A percentile compares a stretch with the other conserved stretches of the same genome.
phyloP scores from a whole-genome alignment of 306 rosid genomes.

The Luffa acutangula region DNA sequence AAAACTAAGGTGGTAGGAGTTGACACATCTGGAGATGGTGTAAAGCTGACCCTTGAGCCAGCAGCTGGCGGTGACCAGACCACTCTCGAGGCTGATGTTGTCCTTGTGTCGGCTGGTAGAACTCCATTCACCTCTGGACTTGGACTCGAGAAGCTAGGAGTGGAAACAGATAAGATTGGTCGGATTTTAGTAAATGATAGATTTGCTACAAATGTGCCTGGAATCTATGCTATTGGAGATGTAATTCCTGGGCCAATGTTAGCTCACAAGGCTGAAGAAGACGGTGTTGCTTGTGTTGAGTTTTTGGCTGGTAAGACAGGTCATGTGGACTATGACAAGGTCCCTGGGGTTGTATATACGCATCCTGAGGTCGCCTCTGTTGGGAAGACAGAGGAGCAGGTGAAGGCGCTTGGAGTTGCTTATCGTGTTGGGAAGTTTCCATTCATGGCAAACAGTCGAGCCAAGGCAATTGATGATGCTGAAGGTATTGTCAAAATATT shows the following conservation, averaged over 20 bases:
- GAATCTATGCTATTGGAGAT: slow-evolving; percentile 89
- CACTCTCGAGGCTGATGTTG: slow-evolving; percentile 75
- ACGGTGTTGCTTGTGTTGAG: slow-evolving; percentile 97
- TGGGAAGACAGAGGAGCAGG: slow-evolving; percentile 98
- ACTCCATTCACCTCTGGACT: slow-evolving; percentile 82
- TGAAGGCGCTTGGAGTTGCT: slow-evolving; percentile 51
- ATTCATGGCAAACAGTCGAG: slow-evolving; percentile 91
- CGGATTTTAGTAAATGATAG: slow-evolving; percentile 72
- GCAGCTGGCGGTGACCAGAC: slow-evolving; percentile 88
- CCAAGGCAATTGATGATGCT: slow-evolving; percentile 92
- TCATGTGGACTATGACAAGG: slow-evolving; percentile 96
- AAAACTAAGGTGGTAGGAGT: slow-evolving; percentile 94
- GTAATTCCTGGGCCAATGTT: slow-evolving; percentile 98
- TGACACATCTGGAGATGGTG: slow-evolving; percentile 76
- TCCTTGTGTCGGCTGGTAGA: slow-evolving; percentile 97
- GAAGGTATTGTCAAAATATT: slow-evolving; percentile 89
- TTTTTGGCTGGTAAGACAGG: slow-evolving; percentile 93
- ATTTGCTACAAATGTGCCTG: slow-evolving; percentile 61
- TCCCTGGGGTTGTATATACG: slow-evolving; percentile 95
- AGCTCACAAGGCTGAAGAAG: slow-evolving; percentile 99
- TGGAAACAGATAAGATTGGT: slow-evolving; percentile 74
- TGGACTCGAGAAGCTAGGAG: slow-evolving; percentile 76
- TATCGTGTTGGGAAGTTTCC: slow-evolving; percentile 97
- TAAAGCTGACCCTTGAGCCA: slow-evolving; percentile 84
- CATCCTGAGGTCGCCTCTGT: slow-evolving; percentile 91